Conservation (phyloP, 306 rosid species). For the Sicyos edulis region DNA sequence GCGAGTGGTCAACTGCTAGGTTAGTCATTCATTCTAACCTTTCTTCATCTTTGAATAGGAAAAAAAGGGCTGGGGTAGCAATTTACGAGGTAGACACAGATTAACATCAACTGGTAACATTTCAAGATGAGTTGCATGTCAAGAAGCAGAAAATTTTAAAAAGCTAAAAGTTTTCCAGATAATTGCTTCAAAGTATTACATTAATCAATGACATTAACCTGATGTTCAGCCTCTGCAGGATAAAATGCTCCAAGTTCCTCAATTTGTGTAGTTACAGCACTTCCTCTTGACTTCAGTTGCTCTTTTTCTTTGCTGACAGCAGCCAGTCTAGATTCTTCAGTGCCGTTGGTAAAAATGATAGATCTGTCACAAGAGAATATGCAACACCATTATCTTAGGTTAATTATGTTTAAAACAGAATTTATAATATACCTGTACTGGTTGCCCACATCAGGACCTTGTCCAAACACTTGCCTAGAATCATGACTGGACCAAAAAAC, state of each 20-base stretch:
- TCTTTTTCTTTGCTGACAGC: constrained; percentile 71
- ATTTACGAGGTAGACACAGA: background rate
- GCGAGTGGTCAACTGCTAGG: background rate
- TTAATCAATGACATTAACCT: constrained; percentile 37
- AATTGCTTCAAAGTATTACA: background rate
- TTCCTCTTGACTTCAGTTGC: constrained; percentile 67
- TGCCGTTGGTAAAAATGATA: constrained; percentile 69
- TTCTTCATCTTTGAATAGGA: background rate
- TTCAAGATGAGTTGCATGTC: constrained; percentile 3
- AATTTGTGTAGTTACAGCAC: constrained; percentile 79
- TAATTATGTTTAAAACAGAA: constrained; percentile 10
- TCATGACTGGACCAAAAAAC: constrained; percentile 90
- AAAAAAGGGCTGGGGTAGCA: background rate
- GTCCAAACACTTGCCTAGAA: constrained; percentile 91
- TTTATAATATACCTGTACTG: constrained; percentile 65
- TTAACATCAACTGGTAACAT: background rate
- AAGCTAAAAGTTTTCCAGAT: background rate
- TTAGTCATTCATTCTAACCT: background rate
- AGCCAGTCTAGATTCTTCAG: constrained; percentile 77
- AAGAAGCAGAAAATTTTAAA: background rate
- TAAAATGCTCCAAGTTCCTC: constrained; percentile 58
- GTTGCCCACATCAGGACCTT: constrained; percentile 94
- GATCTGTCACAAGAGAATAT: constrained; percentile 45
- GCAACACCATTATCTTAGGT: constrained; percentile 17
- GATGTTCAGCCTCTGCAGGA: constrained; percentile 89